A percentile compares a stretch with the other conserved stretches of the same genome.
Conservation (phyloP, 108 stramenopile species). For the Cylindrotheca fusiformis region DNA sequence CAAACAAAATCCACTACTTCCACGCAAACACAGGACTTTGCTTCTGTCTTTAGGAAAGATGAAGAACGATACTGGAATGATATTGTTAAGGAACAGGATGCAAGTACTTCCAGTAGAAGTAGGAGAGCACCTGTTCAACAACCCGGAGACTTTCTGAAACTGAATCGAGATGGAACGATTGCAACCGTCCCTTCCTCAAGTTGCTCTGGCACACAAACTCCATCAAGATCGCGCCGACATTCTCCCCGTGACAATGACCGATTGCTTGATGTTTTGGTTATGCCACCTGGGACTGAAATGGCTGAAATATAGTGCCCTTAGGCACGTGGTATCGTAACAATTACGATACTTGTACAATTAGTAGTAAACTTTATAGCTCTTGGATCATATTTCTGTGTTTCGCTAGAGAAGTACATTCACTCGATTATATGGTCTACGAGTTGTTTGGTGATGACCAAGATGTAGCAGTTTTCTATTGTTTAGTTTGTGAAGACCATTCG, state of each 20-base stretch:
- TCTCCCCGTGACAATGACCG: not conserved
- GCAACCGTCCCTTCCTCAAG: constrained; percentile 14
- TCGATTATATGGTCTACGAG: too few relatives aligned
- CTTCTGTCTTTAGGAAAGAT: constrained; percentile 11
- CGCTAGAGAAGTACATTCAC: too few relatives aligned
- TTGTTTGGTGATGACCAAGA: too few relatives aligned
- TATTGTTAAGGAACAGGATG: constrained; percentile 18
- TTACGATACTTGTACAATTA: too few relatives aligned
- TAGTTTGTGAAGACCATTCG: too few relatives aligned
- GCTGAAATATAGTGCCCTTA: constrained; percentile 6
- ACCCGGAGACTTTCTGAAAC: constrained; percentile 1
- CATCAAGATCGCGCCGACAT: not conserved
- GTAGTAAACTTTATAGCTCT: too few relatives aligned
- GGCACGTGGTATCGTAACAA: not conserved
- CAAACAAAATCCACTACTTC: constrained; percentile 12
- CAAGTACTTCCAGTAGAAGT: not conserved
- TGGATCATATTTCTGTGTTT: too few relatives aligned
- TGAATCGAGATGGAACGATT: constrained; percentile 18
- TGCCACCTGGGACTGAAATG: constrained; percentile 18
- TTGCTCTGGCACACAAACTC: not conserved
- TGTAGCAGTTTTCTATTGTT: too few relatives aligned
- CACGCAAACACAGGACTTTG: constrained; percentile 23
- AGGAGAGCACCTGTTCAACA: not conserved
- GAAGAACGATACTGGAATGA: constrained; percentile 31
- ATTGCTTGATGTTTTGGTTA: constrained; percentile 11